These are phyloP conservation scores for Lactarius hengduanensis DNA, from an alignment of 768 basidiomycete genomes.

Conservation along the genomic window DNA sequence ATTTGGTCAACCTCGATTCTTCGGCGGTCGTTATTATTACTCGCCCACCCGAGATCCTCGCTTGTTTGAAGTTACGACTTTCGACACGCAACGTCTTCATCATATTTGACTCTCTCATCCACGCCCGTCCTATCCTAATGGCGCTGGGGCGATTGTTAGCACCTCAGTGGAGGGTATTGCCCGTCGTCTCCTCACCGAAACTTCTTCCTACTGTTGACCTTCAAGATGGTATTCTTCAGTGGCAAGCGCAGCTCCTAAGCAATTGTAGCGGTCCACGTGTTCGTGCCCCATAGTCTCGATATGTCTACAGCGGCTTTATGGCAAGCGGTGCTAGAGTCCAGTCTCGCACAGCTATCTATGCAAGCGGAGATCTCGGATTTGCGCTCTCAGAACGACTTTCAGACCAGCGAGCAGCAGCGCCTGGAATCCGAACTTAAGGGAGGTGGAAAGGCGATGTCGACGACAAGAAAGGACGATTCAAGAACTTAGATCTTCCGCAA, in stretches of 20 bases:
- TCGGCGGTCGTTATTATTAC: conserved; percentile 55
- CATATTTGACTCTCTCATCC: conserved; percentile 70
- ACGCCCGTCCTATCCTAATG: conserved; percentile 52
- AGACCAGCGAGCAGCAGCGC: conserved; percentile 30
- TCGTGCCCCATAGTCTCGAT: conserved; percentile 38
- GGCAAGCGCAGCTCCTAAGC: conserved; percentile 63
- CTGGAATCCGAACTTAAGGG: conserved; percentile 24
- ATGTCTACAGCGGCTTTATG: conserved; percentile 32
- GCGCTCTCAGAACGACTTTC: conserved; percentile 18
- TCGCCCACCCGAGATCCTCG: conserved; percentile 67
- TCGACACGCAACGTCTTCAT: conserved; percentile 43
- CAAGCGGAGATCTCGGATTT: conserved; percentile 39
- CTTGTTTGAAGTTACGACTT: conserved; percentile 43
- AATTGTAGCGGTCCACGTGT: conserved; percentile 60
- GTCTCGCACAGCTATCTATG: conserved; percentile 46
- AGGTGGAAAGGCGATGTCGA: conserved; percentile 11
- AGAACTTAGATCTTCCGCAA: background rate
- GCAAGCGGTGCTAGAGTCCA: conserved; percentile 48
- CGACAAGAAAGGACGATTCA: conserved; percentile 12
- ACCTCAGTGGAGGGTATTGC: conserved; percentile 46
- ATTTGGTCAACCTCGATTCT: conserved; percentile 29
- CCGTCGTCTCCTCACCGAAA: conserved; percentile 42
- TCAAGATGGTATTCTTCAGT: conserved; percentile 46
- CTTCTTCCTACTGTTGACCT: conserved; percentile 53
- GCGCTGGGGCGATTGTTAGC: conserved; percentile 58